Evolutionary conservation across 140 eudicot genomes (phyloP).

Genomic region (Stevia rebaudiana): DNA sequence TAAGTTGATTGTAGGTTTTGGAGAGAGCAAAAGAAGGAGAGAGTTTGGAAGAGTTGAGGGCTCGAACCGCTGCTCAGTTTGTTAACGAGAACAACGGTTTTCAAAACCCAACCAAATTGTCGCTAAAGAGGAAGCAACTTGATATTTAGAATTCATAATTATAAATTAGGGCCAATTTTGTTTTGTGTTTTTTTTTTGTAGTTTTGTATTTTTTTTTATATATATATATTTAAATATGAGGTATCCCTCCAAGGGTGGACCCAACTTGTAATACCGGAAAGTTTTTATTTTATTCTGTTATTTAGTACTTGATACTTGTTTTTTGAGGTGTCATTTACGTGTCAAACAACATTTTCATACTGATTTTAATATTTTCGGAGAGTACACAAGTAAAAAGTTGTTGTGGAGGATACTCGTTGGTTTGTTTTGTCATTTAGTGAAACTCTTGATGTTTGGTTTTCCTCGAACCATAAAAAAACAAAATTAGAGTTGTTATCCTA

Average conservation of each 20-base stretch:
- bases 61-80: constrained; percentile 78
- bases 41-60: constrained; percentile 80
- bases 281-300: neutral
- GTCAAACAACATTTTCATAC: neutral
- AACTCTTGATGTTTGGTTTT: too few relatives aligned
- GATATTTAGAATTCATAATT: constrained; percentile 28
- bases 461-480: too few relatives aligned
- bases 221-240: too few relatives aligned
- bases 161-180: constrained; percentile 8
- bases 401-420: too few relatives aligned
- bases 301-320: neutral
- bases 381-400: too few relatives aligned
- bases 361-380: too few relatives aligned
- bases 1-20: constrained; percentile 44
- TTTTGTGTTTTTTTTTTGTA: neutral
- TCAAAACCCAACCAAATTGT: constrained; percentile 38
- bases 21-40: constrained; percentile 97
- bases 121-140: constrained; percentile 65
- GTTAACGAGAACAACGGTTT: constrained; percentile 38
- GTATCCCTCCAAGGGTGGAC: too few relatives aligned
- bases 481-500: too few relatives aligned
- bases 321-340: neutral
- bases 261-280: too few relatives aligned
- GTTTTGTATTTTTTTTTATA: neutral
- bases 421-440: neutral